These are phyloP conservation scores for Penicillium bialowiezense DNA, from an alignment of 495 filamentous ascomycete genomes.

Conservation along the genomic window DNA sequence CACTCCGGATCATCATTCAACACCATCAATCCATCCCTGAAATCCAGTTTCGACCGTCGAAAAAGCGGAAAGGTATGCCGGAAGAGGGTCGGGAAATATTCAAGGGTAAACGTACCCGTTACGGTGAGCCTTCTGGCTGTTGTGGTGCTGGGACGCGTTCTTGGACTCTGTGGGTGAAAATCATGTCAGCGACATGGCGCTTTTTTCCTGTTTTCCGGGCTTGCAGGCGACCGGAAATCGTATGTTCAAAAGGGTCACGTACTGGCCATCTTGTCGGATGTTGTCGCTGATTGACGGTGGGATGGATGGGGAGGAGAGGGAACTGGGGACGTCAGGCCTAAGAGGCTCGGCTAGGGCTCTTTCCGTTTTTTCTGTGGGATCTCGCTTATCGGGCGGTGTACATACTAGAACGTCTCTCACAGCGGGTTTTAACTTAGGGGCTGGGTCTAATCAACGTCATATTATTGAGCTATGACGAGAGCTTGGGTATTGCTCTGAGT, in stretches of 20 bases:
- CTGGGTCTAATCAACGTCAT: neutral
- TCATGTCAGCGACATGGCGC: constrained; percentile 24
- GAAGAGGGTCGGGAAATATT: constrained; percentile 3
- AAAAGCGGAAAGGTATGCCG: neutral
- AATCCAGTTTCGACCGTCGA: neutral
- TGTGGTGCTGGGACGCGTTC: constrained; percentile 99
- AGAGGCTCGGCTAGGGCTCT: constrained; percentile 41
- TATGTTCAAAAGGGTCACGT: constrained; percentile 24
- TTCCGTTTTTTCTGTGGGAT: constrained; percentile 45
- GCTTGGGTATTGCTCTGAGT: neutral
- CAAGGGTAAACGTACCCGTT: constrained; percentile 73
- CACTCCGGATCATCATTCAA: neutral
- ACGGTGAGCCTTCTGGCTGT: constrained; percentile 91
- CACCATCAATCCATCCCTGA: neutral
- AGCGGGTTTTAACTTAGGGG: neutral
- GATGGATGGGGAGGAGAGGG: constrained; percentile 29
- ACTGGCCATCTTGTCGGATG: constrained; percentile 54
- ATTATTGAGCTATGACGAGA: neutral
- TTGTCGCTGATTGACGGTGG: constrained; percentile 39
- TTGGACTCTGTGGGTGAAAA: constrained; percentile 73
- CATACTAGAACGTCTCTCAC: constrained; percentile 13
- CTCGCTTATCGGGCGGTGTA: constrained; percentile 44
- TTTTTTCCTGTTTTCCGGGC: constrained; percentile 4
- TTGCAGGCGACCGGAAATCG: constrained; percentile 2
- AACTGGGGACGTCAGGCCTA: constrained; percentile 23